Conservation (phyloP, 1,284 basidiomycete genomes). For the Sanghuangporus sanghuang region DNA sequence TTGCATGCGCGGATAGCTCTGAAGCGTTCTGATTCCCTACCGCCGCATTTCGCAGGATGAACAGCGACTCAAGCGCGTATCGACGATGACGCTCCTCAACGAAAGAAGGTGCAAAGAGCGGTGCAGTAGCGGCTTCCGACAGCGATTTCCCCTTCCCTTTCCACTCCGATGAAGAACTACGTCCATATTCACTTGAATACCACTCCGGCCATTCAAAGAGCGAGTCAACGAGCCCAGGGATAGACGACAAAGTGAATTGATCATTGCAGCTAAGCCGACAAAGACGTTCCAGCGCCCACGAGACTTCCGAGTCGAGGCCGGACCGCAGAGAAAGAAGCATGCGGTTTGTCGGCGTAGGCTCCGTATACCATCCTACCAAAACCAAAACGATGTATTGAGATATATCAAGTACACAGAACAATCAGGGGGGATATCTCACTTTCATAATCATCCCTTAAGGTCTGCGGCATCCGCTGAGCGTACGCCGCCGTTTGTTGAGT, state of each 20-base stretch:
- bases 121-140: slow-evolving; percentile 28
- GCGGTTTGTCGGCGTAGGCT: slow-evolving; percentile 65
- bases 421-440: slow-evolving; percentile 38
- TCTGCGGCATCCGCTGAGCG: slow-evolving; percentile 32
- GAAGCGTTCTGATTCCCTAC: slow-evolving; percentile 58
- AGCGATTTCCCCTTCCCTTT: background rate
- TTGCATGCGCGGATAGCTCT: slow-evolving; percentile 52
- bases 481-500: background rate
- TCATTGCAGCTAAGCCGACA: slow-evolving; percentile 73
- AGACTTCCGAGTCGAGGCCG: slow-evolving; percentile 67
- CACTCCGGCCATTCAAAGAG: slow-evolving; percentile 80
- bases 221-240: slow-evolving; percentile 73
- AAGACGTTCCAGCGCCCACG: slow-evolving; percentile 78
- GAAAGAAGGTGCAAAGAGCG: slow-evolving; percentile 51
- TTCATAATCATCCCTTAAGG: slow-evolving; percentile 70
- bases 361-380: slow-evolving; percentile 71
- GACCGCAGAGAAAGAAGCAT: slow-evolving; percentile 78
- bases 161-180: slow-evolving; percentile 17
- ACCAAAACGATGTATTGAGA: slow-evolving; percentile 5
- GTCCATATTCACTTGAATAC: slow-evolving; percentile 32
- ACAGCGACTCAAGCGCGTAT: slow-evolving; percentile 69
- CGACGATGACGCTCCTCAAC: slow-evolving; percentile 50
- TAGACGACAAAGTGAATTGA: slow-evolving; percentile 57
- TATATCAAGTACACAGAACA: background rate
- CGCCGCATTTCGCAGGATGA: slow-evolving; percentile 73